Evolutionary conservation across 495 filamentous ascomycete genomes (phyloP), one percentile per base, ranked within the genome.

Genomic region (Podospora appendiculata): DNA sequence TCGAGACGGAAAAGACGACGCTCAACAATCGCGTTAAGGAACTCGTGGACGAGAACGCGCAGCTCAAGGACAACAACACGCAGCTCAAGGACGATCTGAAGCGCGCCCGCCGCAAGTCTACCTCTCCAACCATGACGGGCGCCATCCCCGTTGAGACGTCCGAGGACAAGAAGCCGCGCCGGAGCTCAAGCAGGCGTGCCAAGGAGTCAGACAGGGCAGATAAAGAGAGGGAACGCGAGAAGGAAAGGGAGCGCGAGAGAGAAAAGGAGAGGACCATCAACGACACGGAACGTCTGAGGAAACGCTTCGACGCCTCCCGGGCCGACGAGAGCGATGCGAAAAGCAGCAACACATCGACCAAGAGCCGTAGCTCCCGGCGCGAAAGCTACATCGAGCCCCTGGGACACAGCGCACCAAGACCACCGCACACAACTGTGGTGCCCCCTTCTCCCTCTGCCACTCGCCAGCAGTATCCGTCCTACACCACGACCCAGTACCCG

Each of bases 21-120:
- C 71, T 79, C n/a, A 90, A 94, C 61, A 84, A 79, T 34, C 87
- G 94, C 65, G 87, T 91, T 14, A 96, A 94, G 74, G 86, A 86
- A 53, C 77, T 92, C 14, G 78, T 87, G 32, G 81, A 89, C 55
- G 91, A 94, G 79, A 93, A 92, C 55, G 87, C 91, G 61, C 81
- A 92, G 32, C 76, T 95, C 4, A 88, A 95, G 65, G 76, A 80
- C 6, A 79, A 88, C 5, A 93, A 92, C 55, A 87, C 91, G 61
- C 81, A 92, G 32, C 77, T 95, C 6, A 88, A 95, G 66, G 76
- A 81, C 4, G 79, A 89, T 58, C 7, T 45, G 40, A 39, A 42
- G 18, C 40, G 41, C 4, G 46, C 55, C 17, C 45, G 50, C 18
- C 63, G 59, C 43, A 64, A 62, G 58, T 62, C 58, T 58, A n/a